These are phyloP conservation scores for Xylaria sp. DNA, from an alignment of 2,329 filamentous ascomycete genomes.

Conservation along the genomic window DNA sequence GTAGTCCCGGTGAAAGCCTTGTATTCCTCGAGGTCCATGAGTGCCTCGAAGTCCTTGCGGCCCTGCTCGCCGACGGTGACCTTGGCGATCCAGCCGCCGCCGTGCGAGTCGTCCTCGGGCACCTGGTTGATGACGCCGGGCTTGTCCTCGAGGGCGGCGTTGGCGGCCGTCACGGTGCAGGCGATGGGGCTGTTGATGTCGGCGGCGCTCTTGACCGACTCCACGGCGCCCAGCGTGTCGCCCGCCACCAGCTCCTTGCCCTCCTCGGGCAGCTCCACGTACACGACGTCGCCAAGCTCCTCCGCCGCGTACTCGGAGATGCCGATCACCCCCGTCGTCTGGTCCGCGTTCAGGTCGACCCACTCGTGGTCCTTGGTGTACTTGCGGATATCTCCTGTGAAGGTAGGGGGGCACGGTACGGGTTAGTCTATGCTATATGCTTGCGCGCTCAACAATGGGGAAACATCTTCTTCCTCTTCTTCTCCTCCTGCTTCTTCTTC, in stretches of 20 bases:
- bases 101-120: conserved; percentile 79
- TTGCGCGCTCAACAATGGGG: neutral
- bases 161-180: conserved; percentile 80
- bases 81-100: conserved; percentile 92
- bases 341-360: conserved; percentile 87
- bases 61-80: conserved; percentile 77
- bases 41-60: conserved; percentile 72
- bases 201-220: conserved; percentile 98
- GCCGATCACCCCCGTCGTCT: conserved; percentile 82
- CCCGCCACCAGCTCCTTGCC: conserved; percentile 76
- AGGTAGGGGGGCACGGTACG: neutral
- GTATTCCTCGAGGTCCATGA: conserved; percentile 85
- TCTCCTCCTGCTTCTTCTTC: no score
- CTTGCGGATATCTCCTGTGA: conserved; percentile 73
- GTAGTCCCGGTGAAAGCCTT: conserved; percentile 70
- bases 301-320: conserved; percentile 93
- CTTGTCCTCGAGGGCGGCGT: conserved; percentile 81
- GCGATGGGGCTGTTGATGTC: conserved; percentile 92
- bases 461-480: neutral
- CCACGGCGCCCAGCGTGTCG: conserved; percentile 91
- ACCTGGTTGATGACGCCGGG: conserved; percentile 89
- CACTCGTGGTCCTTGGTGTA: conserved; percentile 99
- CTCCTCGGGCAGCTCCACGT: conserved; percentile 86
- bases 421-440: neutral
- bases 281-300: conserved; percentile 95